These are phyloP conservation scores for Nicotiana sylvestris DNA, from an alignment of 257 asterid genomes.

Conservation along the genomic window DNA sequence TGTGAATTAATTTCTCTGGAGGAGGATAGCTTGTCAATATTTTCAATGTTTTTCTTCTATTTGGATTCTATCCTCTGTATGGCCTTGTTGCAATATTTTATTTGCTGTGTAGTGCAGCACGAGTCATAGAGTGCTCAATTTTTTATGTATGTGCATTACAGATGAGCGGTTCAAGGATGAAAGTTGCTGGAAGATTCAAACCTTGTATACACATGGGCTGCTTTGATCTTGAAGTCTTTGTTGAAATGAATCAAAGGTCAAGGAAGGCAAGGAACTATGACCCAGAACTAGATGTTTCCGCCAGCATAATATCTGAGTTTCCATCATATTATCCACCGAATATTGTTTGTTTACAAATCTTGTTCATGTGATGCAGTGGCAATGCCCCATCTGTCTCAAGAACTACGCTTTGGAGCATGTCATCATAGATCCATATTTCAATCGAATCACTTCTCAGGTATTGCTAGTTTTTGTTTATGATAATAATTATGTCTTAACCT, in stretches of 20 bases:
- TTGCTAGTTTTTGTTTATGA: not conserved
- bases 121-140: slow-evolving; percentile 11
- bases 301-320: not conserved
- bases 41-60: not conserved
- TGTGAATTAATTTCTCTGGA: not conserved
- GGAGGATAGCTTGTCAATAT: not conserved
- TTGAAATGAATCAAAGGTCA: slow-evolving; percentile 95
- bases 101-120: not conserved
- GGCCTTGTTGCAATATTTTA: not conserved
- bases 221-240: slow-evolving; percentile 91
- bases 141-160: slow-evolving; percentile 33
- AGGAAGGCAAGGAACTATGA: slow-evolving; percentile 74
- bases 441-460: slow-evolving; percentile 79
- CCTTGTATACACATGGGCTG: slow-evolving; percentile 96
- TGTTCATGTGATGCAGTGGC: slow-evolving; percentile 79
- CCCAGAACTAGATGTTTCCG: not conserved
- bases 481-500: not conserved
- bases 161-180: slow-evolving; percentile 98
- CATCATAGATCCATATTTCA: slow-evolving; percentile 88
- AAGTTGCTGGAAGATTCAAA: slow-evolving; percentile 91
- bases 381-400: slow-evolving; percentile 94
- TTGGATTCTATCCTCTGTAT: not conserved
- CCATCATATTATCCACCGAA: slow-evolving; percentile 4
- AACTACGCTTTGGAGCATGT: slow-evolving; percentile 83
- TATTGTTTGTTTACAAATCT: slow-evolving; percentile 4